Evolutionary conservation across 208 protist genomes (phyloP).

Genomic region (Jaenimonas drosophilae): DNA sequence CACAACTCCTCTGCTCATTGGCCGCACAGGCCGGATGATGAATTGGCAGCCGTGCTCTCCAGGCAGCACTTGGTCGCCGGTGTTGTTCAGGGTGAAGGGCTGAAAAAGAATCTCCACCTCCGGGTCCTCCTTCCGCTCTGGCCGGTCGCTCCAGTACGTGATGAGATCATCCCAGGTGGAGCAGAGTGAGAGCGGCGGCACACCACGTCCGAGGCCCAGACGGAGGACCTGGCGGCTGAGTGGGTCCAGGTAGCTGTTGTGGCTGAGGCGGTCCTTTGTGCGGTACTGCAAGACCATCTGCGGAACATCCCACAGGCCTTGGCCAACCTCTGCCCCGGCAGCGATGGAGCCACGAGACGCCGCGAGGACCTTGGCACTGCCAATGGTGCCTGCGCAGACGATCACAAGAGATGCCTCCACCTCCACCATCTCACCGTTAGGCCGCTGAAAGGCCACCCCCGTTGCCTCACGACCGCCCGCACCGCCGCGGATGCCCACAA

Average conservation of each 20-base stretch:
- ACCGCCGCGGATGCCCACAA: constrained; percentile 27
- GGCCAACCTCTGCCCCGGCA: constrained; percentile 24
- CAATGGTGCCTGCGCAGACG: constrained; percentile 51
- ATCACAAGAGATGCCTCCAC: constrained; percentile 41
- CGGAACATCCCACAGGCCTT: constrained; percentile 70
- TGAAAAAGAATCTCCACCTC: constrained; percentile 72
- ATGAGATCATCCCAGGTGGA: constrained; percentile 76
- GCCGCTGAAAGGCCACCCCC: constrained; percentile 30
- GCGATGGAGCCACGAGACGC: constrained; percentile 31
- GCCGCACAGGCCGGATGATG: constrained; percentile 42
- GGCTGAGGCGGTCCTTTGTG: constrained; percentile 42
- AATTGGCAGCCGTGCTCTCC: constrained; percentile 72
- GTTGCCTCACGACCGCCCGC: constrained; percentile 17
- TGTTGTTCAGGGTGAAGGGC: constrained; percentile 75
- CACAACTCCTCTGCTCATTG: constrained; percentile 53
- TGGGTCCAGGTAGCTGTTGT: constrained; percentile 66
- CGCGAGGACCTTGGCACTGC: constrained; percentile 38
- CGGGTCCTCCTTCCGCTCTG: constrained; percentile 15
- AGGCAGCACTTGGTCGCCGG: constrained; percentile 33
- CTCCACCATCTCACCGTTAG: constrained; percentile 29
- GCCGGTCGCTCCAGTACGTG: constrained; percentile 52
- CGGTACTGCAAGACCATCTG: constrained; percentile 73
- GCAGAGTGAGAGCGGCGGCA: constrained; percentile 28
- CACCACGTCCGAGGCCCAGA: constrained; percentile 19
- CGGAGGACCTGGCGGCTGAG: constrained; percentile 34